Evolutionary conservation across 2,329 filamentous ascomycete species (phyloP), one percentile per base, ranked within the genome.

Genomic region (Xylaria sp.): DNA sequence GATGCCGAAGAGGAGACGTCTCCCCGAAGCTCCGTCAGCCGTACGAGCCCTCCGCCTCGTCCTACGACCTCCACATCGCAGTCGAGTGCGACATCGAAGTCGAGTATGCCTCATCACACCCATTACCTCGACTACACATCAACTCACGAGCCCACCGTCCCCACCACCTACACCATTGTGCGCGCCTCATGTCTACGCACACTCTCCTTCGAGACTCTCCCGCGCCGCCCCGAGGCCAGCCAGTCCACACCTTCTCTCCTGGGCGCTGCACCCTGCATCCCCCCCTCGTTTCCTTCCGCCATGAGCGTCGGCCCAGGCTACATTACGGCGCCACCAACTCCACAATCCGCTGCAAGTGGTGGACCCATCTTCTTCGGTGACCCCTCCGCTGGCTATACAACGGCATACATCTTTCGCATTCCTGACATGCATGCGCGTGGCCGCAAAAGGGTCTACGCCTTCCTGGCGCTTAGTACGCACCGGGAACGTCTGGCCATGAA

Each of bases 281-380:
- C 83, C 2, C 81, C 84, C 11, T 74, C 79, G 44, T 73, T 79
- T 15, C 74, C 77, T 29, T 81, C 82, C 25, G 74, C 78, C 3
- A 78, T 69, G 50, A 78, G 75, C 61, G 72, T 77, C 25, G 78
- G 80, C 22, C 78, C 81, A 2, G 79, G 80, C 13, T 87, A 86
- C 71, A 82, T 87, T 31, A 87, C 86, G 0, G 86, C 71, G 82
- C 82, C 74, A 76, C 85, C 67, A 81, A 86, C 62, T 81, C 85
- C 42, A 82, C 76, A 77, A 63, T 77, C 76, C 4, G 76, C 87
- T 17, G 83, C 85, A 0, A 87, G 87, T 2, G 89, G 88, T 2
- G 89, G 89, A 0, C 88, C 89, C 33, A 89, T 91, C 60, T 90
- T 91, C 76, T 91, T 91, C 66, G 89, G 89, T 33, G 89, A 91